phyloP scores from a whole-genome alignment of 1,284 basidiomycete species.

The Ganoderma multipileum region DNA sequence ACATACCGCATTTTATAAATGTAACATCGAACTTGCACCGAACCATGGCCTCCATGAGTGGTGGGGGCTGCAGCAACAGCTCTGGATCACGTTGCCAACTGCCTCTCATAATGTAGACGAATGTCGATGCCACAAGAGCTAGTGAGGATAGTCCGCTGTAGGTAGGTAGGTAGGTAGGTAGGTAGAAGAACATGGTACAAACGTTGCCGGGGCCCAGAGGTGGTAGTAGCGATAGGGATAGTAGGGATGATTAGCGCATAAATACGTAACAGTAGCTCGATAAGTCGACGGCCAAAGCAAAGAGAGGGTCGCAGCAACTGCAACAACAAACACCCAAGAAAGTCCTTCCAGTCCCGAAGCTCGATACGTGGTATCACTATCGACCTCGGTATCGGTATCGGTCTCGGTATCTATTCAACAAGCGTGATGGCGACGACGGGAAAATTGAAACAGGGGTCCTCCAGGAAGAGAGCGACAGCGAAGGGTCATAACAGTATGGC shows the following conservation, averaged over 20 bases:
- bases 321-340: constrained; percentile 1
- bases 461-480: background rate
- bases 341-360: constrained; percentile 1
- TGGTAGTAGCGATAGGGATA: background rate
- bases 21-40: too few species aligned
- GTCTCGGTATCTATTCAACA: constrained; percentile 6
- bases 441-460: background rate
- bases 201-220: background rate
- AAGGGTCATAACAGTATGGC: constrained; percentile 2
- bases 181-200: constrained; percentile 24
- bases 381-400: constrained; percentile 1
- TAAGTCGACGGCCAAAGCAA: constrained; percentile 8
- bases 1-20: too few species aligned
- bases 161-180: too few species aligned
- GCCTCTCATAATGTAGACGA: background rate
- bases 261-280: constrained; percentile 26
- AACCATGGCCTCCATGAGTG: too few species aligned
- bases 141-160: constrained; percentile 14
- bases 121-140: constrained; percentile 2
- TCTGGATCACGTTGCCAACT: background rate
- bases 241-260: constrained; percentile 26
- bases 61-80: too few species aligned
- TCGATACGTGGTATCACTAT: background rate
- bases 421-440: background rate
- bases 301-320: background rate